These are phyloP conservation scores for Colletotrichum truncatum DNA, from an alignment of 2,329 filamentous ascomycete genomes.

Conservation along the genomic window DNA sequence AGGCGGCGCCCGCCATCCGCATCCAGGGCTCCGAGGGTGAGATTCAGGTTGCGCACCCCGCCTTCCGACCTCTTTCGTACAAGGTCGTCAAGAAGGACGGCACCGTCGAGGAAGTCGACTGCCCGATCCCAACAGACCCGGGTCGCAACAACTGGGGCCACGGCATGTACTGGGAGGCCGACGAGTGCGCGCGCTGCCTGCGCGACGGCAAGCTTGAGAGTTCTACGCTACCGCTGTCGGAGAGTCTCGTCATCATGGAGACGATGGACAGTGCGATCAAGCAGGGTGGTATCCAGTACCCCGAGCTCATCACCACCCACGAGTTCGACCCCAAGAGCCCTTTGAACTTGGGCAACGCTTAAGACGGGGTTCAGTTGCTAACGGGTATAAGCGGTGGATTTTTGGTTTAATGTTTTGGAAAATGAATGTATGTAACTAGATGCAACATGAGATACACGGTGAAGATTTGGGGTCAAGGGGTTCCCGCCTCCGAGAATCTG, in stretches of 20 bases:
- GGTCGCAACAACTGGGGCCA: constrained; percentile 66
- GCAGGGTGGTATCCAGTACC: constrained; percentile 63
- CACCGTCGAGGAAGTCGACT: constrained; percentile 60
- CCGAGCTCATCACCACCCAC: constrained; percentile 64
- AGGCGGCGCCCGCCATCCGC: constrained; percentile 73
- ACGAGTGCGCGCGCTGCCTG: constrained; percentile 79
- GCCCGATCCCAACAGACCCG: constrained; percentile 60
- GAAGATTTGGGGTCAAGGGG: background rate
- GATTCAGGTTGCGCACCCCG: constrained; percentile 80
- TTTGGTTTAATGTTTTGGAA: too few species aligned
- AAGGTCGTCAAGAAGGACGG: constrained; percentile 66
- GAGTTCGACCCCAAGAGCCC: constrained; percentile 68
- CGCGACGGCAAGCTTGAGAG: constrained; percentile 83
- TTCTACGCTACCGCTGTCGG: constrained; percentile 72
- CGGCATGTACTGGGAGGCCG: constrained; percentile 91
- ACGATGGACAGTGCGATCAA: constrained; percentile 65
- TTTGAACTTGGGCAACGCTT: constrained; percentile 64
- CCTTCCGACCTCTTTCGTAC: constrained; percentile 75
- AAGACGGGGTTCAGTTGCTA: too few species aligned
- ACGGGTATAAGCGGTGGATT: too few species aligned
- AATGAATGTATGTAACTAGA: background rate
- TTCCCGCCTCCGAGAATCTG: background rate
- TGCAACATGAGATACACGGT: background rate
- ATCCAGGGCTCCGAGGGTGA: constrained; percentile 85
- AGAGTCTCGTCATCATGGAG: constrained; percentile 89